Evolutionary conservation across 1,284 basidiomycete genomes (phyloP).

Genomic region (Microbotryum saponariae): DNA sequence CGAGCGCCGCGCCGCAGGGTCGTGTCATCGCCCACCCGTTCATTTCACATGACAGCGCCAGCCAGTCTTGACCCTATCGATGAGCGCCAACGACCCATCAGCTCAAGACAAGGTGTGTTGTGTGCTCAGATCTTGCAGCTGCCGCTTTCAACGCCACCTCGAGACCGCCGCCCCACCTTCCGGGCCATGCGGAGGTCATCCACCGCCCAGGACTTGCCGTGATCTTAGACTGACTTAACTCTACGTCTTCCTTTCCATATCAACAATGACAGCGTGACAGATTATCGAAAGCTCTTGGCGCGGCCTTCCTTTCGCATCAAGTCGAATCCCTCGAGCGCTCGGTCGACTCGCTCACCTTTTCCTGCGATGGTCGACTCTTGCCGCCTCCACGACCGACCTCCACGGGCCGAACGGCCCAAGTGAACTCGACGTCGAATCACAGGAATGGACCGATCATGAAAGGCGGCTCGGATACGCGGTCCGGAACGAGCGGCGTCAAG

Average conservation of each 20-base stretch:
- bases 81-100: too few relatives aligned
- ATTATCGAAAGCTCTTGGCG: slow-evolving; percentile 20
- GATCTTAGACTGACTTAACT: neutral
- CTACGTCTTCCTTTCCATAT: neutral
- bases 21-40: too few relatives aligned
- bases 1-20: too few relatives aligned
- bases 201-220: too few relatives aligned
- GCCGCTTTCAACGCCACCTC: too few relatives aligned
- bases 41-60: too few relatives aligned
- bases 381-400: neutral
- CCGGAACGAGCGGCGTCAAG: neutral
- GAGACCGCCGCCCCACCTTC: too few relatives aligned
- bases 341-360: slow-evolving; percentile 25
- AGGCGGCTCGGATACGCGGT: neutral
- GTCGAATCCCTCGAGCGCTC: slow-evolving; percentile 20
- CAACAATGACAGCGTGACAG: slow-evolving; percentile 10
- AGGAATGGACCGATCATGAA: neutral
- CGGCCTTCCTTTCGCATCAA: slow-evolving; percentile 30
- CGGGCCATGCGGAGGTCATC: too few relatives aligned
- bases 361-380: slow-evolving; percentile 4
- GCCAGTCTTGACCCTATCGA: too few relatives aligned
- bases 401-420: neutral
- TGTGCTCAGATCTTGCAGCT: too few relatives aligned
- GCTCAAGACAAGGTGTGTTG: too few relatives aligned
- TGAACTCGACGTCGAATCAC: neutral